These are phyloP conservation scores for Paecilomyces variotii DNA, from an alignment of 2,329 filamentous ascomycete genomes.

Conservation along the genomic window DNA sequence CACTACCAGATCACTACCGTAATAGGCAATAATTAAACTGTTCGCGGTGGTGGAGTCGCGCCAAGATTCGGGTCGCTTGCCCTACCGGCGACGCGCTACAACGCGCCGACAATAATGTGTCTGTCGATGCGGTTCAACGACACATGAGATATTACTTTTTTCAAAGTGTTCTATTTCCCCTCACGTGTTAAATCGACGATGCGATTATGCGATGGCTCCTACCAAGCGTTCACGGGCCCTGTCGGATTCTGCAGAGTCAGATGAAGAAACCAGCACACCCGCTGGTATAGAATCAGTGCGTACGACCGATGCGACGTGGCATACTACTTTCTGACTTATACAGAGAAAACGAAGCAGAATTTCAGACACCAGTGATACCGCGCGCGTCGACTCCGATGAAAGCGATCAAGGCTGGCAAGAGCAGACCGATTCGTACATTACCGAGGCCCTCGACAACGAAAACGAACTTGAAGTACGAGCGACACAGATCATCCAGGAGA, in stretches of 20 bases:
- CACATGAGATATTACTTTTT: neutral
- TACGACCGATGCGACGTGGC: slow-evolving; percentile 1
- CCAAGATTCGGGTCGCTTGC: neutral
- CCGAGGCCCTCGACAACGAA: slow-evolving; percentile 24
- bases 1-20: neutral
- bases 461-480: slow-evolving; percentile 49
- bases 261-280: slow-evolving; percentile 20
- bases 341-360: slow-evolving; percentile 37
- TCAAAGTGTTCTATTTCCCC: neutral
- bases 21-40: neutral
- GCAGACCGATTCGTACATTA: slow-evolving; percentile 7
- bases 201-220: slow-evolving; percentile 29
- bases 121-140: neutral
- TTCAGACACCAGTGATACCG: slow-evolving; percentile 16
- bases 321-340: neutral
- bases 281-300: slow-evolving; percentile 24
- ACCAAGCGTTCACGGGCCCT: slow-evolving; percentile 31
- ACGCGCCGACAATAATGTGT: slow-evolving; percentile 3
- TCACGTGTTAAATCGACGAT: neutral
- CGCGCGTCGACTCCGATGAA: slow-evolving; percentile 7
- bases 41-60: neutral
- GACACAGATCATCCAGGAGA: slow-evolving; percentile 53
- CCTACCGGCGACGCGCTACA: slow-evolving; percentile 5
- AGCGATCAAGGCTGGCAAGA: slow-evolving; percentile 16
- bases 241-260: slow-evolving; percentile 21